Evolutionary conservation across 148 eudicot species (phyloP).

Genomic region (Arctostaphylos glauca): DNA sequence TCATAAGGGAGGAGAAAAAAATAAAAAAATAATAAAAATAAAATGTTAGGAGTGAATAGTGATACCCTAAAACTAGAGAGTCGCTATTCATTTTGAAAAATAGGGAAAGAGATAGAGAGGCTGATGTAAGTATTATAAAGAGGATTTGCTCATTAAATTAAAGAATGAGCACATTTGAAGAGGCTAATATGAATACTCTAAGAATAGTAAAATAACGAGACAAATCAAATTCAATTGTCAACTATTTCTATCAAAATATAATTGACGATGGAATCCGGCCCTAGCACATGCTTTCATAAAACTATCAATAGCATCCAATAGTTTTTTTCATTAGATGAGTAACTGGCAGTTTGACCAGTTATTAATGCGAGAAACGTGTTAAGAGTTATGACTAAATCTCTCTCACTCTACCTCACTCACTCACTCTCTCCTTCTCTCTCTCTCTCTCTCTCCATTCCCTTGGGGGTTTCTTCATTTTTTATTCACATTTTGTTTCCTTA

Average conservation of each 20-base stretch:
- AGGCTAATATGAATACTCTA: no score
- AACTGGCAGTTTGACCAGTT: background rate
- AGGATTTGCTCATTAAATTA: no score
- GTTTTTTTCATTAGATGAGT: background rate
- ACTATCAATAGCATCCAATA: background rate
- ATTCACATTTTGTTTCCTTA: background rate
- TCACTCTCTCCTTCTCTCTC: background rate
- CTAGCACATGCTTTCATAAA: background rate
- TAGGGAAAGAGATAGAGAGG: no score
- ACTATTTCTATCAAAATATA: background rate
- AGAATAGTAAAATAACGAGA: no score
- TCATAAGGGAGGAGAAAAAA: no score
- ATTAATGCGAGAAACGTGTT: slow-evolving; percentile 11
- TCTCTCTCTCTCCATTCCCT: background rate
- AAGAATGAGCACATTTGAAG: no score
- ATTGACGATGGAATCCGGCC: background rate
- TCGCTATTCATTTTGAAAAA: no score
- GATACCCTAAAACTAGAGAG: no score
- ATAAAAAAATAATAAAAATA: no score
- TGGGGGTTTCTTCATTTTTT: background rate
- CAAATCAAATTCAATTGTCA: background rate
- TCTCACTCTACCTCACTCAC: slow-evolving; percentile 6
- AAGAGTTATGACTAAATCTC: background rate
- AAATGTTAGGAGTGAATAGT: no score
- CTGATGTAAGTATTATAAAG: no score